A percentile compares a stretch with the other conserved stretches of the same genome.
These are phyloP conservation scores for Podospora sp. DNA, from an alignment of 495 filamentous ascomycete genomes.

Conservation along the genomic window DNA sequence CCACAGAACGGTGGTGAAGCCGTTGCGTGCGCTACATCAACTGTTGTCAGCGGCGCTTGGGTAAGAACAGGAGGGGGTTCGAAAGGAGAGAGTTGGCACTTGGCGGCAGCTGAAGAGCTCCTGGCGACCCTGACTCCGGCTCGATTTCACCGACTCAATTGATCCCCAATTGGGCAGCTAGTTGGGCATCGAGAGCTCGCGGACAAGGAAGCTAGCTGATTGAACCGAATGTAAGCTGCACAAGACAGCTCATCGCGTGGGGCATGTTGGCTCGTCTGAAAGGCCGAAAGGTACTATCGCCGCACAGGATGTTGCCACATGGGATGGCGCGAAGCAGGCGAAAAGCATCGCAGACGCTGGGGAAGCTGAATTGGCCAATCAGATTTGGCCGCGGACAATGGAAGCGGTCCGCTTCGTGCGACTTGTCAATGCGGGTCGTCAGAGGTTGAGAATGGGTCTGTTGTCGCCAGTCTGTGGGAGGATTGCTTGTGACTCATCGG, in stretches of 20 bases:
- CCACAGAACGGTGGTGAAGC: neutral
- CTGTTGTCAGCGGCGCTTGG: neutral
- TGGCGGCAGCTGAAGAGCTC: constrained; percentile 11
- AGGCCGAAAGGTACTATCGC: neutral
- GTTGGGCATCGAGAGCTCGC: constrained; percentile 32
- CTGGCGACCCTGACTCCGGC: neutral
- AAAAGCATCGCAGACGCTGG: constrained; percentile 22
- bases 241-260: constrained; percentile 27
- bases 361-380: constrained; percentile 38
- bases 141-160: constrained; percentile 26
- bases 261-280: constrained; percentile 10
- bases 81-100: constrained; percentile 1
- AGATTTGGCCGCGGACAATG: constrained; percentile 16
- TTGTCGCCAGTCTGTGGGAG: constrained; percentile 6
- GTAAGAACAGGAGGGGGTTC: neutral
- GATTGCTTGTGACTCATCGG: constrained; percentile 16
- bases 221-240: constrained; percentile 6
- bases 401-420: constrained; percentile 30
- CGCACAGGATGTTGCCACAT: constrained; percentile 25
- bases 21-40: neutral
- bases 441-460: constrained; percentile 6
- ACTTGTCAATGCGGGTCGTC: constrained; percentile 15
- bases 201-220: constrained; percentile 5
- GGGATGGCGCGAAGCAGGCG: constrained; percentile 20
- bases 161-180: constrained; percentile 37